Base-by-base conservation (phyloP, 2,329 filamentous ascomycete species). In the Cladophialophora psammophila region DNA sequence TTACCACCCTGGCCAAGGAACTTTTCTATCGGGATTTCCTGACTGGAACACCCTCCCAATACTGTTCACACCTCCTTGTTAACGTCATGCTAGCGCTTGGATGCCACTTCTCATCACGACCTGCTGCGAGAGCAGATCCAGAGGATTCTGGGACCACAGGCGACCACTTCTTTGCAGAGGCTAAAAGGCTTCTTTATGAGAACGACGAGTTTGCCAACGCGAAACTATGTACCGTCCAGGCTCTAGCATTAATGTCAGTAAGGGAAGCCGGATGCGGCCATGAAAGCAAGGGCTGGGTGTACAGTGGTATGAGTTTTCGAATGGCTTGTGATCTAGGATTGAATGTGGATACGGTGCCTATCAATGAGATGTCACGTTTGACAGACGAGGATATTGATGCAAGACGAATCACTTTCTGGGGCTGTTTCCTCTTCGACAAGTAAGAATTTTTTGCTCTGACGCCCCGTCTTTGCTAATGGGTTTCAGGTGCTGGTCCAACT, bases 341-440 rank as follows among this genome's bases (percentile, higher is more conserved):
- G 61, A 96, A 97, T 74, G 87, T 97, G 18, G 91, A 97, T 75
- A 87, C 91, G 0, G 87, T 87, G 18, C 88, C 88, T 8, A 85
- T 92, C 66, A 85, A 86, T 7, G 80, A 81, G 7, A 83, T 81
- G n/a, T 86, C 85, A 65, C 84, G 82, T 34, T 84, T 94, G 71
- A 88, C 89, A 68, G 92, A 97, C 65, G 86, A 91, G 55, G 94
- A 97, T 77, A 87, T 96, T 45, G 95, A 99, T 79, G 94, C 93
- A 2, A 86, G 95, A 45, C 86, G 92, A 61, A 90, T 98, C 50
- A 98, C 95, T 0, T 98, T 97, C 75, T 98, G 95, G 95, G 95
- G 95, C 6, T 97, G 94, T 77, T 98, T 95, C 78, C 81, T 97
- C n/a, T 96, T 98, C 77, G 95, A 99, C 82, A 98, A 97, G 84